Percentiles rank a stretch among this genome's conserved stretches.
Evolutionary conservation across 2,329 filamentous ascomycete genomes (phyloP).

Genomic region (Shiraia bambusicola): DNA sequence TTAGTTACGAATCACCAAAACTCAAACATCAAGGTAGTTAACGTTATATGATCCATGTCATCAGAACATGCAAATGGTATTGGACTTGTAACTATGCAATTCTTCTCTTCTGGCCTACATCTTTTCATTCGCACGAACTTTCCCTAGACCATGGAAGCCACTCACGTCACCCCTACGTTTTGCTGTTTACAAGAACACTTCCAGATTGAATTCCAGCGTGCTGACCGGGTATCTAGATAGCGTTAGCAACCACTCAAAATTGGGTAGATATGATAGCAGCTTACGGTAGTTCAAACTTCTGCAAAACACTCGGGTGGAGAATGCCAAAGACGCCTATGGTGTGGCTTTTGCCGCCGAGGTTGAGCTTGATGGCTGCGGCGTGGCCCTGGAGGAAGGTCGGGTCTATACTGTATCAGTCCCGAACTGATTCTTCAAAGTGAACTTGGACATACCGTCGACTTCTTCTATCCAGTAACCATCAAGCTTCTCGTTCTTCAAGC

Average conservation of each 20-base stretch:
- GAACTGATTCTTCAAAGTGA: not conserved
- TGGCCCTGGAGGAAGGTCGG: slow-evolving; percentile 90
- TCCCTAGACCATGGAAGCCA: too few relatives aligned
- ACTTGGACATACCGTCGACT: slow-evolving; percentile 63
- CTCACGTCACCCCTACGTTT: not conserved
- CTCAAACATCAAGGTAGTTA: too few relatives aligned
- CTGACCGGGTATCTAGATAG: slow-evolving; percentile 77
- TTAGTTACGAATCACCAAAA: too few relatives aligned
- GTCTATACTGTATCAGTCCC: slow-evolving; percentile 50
- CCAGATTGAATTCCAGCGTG: slow-evolving; percentile 90
- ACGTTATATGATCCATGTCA: too few relatives aligned
- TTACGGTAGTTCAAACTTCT: slow-evolving; percentile 87
- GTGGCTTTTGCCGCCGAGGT: slow-evolving; percentile 70
- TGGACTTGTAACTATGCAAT: too few relatives aligned
- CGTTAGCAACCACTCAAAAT: slow-evolving; percentile 11
- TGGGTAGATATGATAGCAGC: slow-evolving; percentile 24
- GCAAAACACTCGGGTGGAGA: slow-evolving; percentile 86
- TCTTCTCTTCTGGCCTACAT: too few relatives aligned
- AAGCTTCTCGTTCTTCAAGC: slow-evolving; percentile 60
- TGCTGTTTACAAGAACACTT: slow-evolving; percentile 72
- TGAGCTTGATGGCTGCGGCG: slow-evolving; percentile 79
- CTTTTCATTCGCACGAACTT: too few relatives aligned
- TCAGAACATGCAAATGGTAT: too few relatives aligned
- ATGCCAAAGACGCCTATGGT: slow-evolving; percentile 91
- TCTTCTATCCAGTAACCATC: slow-evolving; percentile 91